Conservation (phyloP, 1,139 yeast species). For the Protomyces pachydermus region DNA sequence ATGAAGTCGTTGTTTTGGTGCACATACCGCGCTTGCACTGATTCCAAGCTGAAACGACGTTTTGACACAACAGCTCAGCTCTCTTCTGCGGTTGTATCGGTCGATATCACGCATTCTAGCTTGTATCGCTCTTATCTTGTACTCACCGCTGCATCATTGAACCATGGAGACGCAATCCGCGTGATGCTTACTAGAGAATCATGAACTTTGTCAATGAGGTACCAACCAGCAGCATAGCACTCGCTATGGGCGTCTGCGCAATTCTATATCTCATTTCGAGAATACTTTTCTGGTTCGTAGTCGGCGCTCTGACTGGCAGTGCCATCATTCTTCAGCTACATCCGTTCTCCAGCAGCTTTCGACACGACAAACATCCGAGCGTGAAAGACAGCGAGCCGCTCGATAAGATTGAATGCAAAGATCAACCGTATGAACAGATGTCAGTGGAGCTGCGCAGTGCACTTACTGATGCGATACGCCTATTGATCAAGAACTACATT, state of each 20-base stretch:
- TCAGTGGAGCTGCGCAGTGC: neutral
- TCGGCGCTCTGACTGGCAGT: neutral
- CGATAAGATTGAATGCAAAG: no score
- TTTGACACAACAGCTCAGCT: no score
- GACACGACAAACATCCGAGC: neutral
- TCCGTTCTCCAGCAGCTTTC: neutral
- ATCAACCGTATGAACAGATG: neutral
- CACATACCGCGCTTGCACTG: no score
- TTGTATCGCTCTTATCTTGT: no score
- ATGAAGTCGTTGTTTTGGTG: no score
- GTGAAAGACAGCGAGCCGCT: neutral
- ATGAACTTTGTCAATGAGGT: no score
- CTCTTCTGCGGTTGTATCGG: no score
- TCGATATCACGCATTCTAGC: no score
- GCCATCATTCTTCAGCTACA: neutral
- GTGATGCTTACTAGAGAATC: no score
- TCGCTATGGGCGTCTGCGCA: neutral
- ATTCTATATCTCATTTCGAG: neutral
- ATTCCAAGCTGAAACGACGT: no score
- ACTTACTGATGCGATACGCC: neutral
- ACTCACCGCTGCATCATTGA: no score
- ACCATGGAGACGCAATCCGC: no score
- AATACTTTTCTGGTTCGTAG: neutral
- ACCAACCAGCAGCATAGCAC: neutral
- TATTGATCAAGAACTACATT: slow-evolving; percentile 7